Evolutionary conservation across 257 asterid species (phyloP).

Genomic region (Solanum chilense): DNA sequence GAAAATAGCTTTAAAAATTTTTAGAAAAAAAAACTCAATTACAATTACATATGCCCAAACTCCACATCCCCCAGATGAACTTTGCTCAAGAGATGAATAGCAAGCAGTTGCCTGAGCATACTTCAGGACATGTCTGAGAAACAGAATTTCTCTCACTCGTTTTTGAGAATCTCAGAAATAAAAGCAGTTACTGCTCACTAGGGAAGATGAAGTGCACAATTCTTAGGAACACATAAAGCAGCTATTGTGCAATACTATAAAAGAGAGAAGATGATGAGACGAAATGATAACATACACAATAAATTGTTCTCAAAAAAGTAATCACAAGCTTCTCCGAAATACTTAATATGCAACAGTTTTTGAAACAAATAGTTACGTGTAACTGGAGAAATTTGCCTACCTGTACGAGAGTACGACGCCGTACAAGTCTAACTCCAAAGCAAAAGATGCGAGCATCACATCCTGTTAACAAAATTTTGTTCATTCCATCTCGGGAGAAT

Average conservation of each 20-base stretch:
- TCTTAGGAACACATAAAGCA: not conserved
- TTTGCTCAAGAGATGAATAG: not conserved
- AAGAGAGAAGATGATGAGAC: not conserved
- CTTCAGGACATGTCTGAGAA: not conserved
- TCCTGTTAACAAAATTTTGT: constrained; percentile 55
- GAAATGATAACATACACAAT: not conserved
- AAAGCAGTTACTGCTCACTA: not conserved
- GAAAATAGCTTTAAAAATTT: not conserved
- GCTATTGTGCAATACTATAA: not conserved
- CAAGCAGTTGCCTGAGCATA: not conserved
- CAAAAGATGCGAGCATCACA: constrained; percentile 72
- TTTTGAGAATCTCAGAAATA: not conserved
- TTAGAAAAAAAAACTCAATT: not conserved
- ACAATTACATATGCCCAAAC: not conserved
- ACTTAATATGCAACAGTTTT: not conserved
- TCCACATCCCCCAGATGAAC: not conserved
- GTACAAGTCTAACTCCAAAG: constrained; percentile 66
- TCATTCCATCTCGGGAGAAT: constrained; percentile 60
- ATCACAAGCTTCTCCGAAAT: not conserved
- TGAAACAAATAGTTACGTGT: not conserved
- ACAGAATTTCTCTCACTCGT: not conserved
- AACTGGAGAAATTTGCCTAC: constrained; percentile 24
- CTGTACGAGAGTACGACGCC: constrained; percentile 61
- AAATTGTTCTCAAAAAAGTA: not conserved
- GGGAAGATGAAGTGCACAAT: not conserved